Percentiles rank a stretch among this genome's conserved stretches.
phyloP scores from a whole-genome alignment of 2,329 filamentous ascomycete genomes.

The Clonostachys sp. region DNA sequence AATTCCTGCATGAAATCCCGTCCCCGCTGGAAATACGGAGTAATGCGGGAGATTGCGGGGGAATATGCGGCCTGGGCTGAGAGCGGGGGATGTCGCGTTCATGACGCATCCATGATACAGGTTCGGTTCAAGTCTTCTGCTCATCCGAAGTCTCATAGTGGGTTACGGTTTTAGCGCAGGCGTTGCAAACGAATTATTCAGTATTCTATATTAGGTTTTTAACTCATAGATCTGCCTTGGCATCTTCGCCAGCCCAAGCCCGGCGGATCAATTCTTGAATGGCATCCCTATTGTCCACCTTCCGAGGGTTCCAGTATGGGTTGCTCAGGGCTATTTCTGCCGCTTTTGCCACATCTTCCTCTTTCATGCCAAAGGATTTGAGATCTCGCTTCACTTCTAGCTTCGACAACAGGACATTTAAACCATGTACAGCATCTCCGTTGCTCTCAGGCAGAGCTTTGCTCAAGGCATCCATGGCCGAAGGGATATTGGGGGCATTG shows the following conservation, averaged over 20 bases:
- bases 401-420: slow-evolving; percentile 51
- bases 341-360: slow-evolving; percentile 55
- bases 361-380: slow-evolving; percentile 53
- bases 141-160: too few species aligned
- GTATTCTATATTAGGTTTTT: not conserved
- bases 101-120: too few species aligned
- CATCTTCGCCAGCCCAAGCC: slow-evolving; percentile 57
- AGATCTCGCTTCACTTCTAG: slow-evolving; percentile 47
- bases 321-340: slow-evolving; percentile 54
- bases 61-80: too few species aligned
- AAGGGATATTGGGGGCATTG: slow-evolving; percentile 50
- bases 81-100: too few species aligned
- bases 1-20: too few species aligned
- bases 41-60: too few species aligned
- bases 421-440: slow-evolving; percentile 51
- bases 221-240: slow-evolving; percentile 19
- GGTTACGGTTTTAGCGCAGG: too few species aligned
- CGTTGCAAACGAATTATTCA: too few species aligned
- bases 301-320: slow-evolving; percentile 55
- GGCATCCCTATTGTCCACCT: slow-evolving; percentile 38
- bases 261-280: slow-evolving; percentile 53
- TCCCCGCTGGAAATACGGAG: too few species aligned
- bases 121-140: too few species aligned
- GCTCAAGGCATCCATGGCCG: slow-evolving; percentile 46
- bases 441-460: slow-evolving; percentile 49